A percentile compares a stretch with the other conserved stretches of the same genome.
Evolutionary conservation across 164 flowering plant species (phyloP).

Genomic region (Amborella trichopoda): DNA sequence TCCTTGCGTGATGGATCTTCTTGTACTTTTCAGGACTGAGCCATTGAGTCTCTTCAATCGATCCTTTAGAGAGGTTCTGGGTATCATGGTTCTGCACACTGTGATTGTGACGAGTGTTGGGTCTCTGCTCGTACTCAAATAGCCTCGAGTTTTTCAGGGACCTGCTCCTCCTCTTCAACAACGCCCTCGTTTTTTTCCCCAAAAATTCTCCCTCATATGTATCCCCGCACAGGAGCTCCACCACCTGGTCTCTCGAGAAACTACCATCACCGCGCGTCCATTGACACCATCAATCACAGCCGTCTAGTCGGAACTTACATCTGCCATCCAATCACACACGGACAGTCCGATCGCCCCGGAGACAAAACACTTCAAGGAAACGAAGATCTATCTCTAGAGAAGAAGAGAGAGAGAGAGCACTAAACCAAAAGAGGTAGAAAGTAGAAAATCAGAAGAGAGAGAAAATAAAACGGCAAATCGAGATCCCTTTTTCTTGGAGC

Average conservation of each 20-base stretch:
- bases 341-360: background rate
- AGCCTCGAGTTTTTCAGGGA: constrained; percentile 34
- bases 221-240: constrained; percentile 36
- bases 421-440: background rate
- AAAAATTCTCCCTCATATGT: constrained; percentile 28
- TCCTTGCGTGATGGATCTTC: too few relatives aligned
- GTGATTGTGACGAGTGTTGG: too few relatives aligned
- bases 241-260: constrained; percentile 26
- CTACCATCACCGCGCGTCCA: constrained; percentile 9
- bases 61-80: too few relatives aligned
- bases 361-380: background rate
- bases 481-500: too few relatives aligned
- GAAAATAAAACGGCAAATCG: too few relatives aligned
- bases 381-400: constrained; percentile 13
- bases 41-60: too few relatives aligned
- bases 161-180: constrained; percentile 53
- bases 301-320: too few relatives aligned
- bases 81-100: too few relatives aligned
- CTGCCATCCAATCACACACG: background rate
- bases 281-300: constrained; percentile 8
- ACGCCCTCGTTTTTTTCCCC: constrained; percentile 49
- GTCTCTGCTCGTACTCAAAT: too few relatives aligned
- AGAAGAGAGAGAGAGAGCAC: too few relatives aligned
- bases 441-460: too few relatives aligned
- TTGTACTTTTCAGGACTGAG: too few relatives aligned